phyloP scores from a whole-genome alignment of 305 asterid species.

The Fraxinus ornus region DNA sequence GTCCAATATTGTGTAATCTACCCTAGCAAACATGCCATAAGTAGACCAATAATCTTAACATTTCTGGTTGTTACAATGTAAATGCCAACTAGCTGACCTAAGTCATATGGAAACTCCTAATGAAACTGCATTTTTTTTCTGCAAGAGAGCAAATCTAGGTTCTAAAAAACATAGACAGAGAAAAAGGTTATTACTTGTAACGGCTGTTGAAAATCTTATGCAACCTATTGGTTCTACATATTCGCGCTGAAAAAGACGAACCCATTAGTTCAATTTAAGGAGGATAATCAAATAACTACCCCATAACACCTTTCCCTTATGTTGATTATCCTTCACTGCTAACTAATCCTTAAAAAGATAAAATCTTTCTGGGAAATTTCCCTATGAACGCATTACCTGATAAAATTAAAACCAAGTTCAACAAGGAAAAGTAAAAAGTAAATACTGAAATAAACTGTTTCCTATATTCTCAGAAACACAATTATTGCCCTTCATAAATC shows the following conservation, averaged over 20 bases:
- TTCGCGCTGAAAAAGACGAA: neutral
- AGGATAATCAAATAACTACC: neutral
- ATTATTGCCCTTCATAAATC: constrained; percentile 13
- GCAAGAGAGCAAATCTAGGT: neutral
- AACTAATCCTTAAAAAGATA: neutral
- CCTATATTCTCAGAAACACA: neutral
- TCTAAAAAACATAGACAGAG: neutral
- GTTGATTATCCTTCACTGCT: neutral
- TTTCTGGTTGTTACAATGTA: neutral
- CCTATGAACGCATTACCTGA: neutral
- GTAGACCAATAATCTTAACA: constrained; percentile 10
- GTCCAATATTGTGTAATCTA: neutral
- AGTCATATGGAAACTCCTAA: neutral
- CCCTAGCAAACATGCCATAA: neutral
- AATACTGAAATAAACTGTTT: neutral
- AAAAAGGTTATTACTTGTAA: neutral
- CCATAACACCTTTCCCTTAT: neutral
- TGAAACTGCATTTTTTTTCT: neutral
- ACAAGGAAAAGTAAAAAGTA: neutral
- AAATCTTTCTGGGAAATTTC: neutral
- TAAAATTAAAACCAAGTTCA: neutral
- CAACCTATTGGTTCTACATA: neutral
- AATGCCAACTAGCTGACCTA: neutral
- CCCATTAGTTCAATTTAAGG: neutral
- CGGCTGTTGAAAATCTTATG: neutral